These are phyloP conservation scores for Wilhelminamyces savonicus DNA, from an alignment of 805 yeast genomes.

Conservation along the genomic window DNA sequence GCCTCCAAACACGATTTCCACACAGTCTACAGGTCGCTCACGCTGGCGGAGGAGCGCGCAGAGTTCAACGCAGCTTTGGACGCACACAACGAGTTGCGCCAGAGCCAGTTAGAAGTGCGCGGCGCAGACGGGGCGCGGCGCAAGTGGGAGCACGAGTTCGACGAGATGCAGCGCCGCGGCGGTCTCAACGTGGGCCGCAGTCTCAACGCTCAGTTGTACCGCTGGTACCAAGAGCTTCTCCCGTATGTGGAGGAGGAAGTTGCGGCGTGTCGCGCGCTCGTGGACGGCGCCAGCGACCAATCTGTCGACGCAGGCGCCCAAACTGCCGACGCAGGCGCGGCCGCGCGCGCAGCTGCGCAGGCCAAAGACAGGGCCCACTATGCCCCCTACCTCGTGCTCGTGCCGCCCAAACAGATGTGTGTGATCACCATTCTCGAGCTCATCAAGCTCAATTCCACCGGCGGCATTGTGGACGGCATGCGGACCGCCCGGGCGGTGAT, in stretches of 20 bases:
- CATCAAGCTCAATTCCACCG: conserved; percentile 65
- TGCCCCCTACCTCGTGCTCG: conserved; percentile 72
- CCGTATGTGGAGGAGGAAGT: conserved; percentile 69
- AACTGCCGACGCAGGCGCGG: too few species aligned
- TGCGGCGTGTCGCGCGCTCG: conserved; percentile 43
- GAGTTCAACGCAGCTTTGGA: conserved; percentile 65
- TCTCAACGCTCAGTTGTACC: conserved; percentile 70
- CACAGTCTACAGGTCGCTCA: conserved; percentile 51
- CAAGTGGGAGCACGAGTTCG: conserved; percentile 83
- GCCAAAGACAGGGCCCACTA: conserved; percentile 47
- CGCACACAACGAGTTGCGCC: conserved; percentile 67
- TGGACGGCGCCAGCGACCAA: conserved; percentile 15
- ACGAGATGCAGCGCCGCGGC: conserved; percentile 56
- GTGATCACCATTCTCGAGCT: conserved; percentile 82
- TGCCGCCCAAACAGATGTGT: conserved; percentile 74
- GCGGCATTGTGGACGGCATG: conserved; percentile 76
- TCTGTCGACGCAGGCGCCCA: conserved; percentile 1
- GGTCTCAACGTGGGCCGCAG: conserved; percentile 48
- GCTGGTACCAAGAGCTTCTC: conserved; percentile 73
- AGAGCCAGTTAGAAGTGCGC: conserved; percentile 64
- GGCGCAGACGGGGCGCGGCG: conserved; percentile 82
- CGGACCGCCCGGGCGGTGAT: conserved; percentile 77
- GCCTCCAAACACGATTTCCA: conserved; percentile 55
- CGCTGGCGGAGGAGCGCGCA: conserved; percentile 34
- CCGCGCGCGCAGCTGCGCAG: too few species aligned